Base-by-base conservation (phyloP, 2,329 filamentous ascomycete genomes). In the Magnaporthiopsis poae region DNA sequence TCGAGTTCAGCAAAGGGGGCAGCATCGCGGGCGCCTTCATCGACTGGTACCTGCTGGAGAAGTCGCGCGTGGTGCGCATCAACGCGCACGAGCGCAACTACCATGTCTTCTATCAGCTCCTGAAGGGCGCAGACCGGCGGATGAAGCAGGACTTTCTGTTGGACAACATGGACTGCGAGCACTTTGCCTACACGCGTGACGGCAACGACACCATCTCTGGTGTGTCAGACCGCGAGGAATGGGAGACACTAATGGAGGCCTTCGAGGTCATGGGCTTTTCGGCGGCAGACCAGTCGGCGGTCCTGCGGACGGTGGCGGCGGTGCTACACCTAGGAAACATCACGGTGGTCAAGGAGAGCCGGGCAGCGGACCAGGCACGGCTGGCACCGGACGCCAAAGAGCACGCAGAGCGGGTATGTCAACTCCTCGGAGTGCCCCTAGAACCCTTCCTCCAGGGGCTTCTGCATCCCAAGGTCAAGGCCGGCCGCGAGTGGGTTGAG, bases 21-120 rank as follows among this genome's bases (percentile, higher is more conserved):
- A 90, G 95, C 66, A 99, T 99, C 70, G 90, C 90, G 4, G 96
- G 96, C 52, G 95, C 95, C 29, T 97, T 92, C 78, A 98, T 99
- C 70, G 93, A 99, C 76, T 99, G 95, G 95, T 99, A 98, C 77
- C 83, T 99, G 0, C 81, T 99, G 18, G 95, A 99, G 75, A 99
- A 99, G 77, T 99, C 95, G n/a, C 87, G 95, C 71, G 95, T 99
- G 9, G 94, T 99, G 27, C 89, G 88, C 60, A 86, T 96, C 68
- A 96, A 96, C 73, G 75, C 86, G 0, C 90, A 92, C 67, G 95
- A 99, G 79, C 88, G 95, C 66, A 99, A 96, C 73, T 99, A 99
- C 75, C 95, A 99, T 76, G 84, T 99, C 66, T 99, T 99, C 77
- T 99, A 99, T 74, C 96, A 99, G 77, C 83, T 99, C 21, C 81